These are phyloP conservation scores for Gymnopus androsaceus DNA, from an alignment of 1,284 basidiomycete species.

Conservation along the genomic window DNA sequence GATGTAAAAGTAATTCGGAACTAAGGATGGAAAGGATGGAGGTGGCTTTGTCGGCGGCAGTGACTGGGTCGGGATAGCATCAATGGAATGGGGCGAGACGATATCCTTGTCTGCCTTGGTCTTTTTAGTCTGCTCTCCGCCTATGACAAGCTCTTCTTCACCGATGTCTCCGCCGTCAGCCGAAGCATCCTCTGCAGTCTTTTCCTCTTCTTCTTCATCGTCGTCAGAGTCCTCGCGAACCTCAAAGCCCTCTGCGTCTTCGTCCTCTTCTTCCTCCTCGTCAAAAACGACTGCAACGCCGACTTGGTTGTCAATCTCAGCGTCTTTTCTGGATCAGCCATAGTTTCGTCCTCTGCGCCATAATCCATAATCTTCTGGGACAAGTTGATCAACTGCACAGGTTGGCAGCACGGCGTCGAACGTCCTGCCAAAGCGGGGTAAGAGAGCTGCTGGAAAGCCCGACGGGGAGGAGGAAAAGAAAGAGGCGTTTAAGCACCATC, in stretches of 20 bases:
- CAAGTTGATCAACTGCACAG: too few species aligned
- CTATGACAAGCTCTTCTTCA: slow-evolving; percentile 54
- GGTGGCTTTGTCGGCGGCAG: slow-evolving; percentile 89
- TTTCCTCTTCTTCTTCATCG: slow-evolving; percentile 51
- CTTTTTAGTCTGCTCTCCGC: too few species aligned
- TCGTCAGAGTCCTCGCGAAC: slow-evolving; percentile 75
- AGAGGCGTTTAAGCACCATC: too few species aligned
- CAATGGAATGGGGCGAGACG: slow-evolving; percentile 88
- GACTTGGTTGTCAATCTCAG: slow-evolving; percentile 90
- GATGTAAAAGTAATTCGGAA: slow-evolving; percentile 84
- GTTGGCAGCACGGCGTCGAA: too few species aligned
- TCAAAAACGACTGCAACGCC: slow-evolving; percentile 97
- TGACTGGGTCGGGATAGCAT: slow-evolving; percentile 96
- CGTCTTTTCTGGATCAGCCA: too few species aligned
- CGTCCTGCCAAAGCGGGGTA: too few species aligned
- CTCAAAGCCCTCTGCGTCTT: slow-evolving; percentile 85
- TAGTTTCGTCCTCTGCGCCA: too few species aligned
- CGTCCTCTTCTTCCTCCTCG: slow-evolving; percentile 90
- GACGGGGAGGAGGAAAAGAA: too few species aligned
- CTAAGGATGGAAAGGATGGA: slow-evolving; percentile 86
- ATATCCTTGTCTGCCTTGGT: slow-evolving; percentile 70
- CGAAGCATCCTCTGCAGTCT: slow-evolving; percentile 44
- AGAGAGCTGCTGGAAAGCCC: too few species aligned
- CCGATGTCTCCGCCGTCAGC: slow-evolving; percentile 73
- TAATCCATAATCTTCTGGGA: too few species aligned